A percentile compares a stretch with the other conserved stretches of the same genome.
These are phyloP conservation scores for Colletotrichum camelliae DNA, from an alignment of 2,329 filamentous ascomycete species.

Conservation along the genomic window DNA sequence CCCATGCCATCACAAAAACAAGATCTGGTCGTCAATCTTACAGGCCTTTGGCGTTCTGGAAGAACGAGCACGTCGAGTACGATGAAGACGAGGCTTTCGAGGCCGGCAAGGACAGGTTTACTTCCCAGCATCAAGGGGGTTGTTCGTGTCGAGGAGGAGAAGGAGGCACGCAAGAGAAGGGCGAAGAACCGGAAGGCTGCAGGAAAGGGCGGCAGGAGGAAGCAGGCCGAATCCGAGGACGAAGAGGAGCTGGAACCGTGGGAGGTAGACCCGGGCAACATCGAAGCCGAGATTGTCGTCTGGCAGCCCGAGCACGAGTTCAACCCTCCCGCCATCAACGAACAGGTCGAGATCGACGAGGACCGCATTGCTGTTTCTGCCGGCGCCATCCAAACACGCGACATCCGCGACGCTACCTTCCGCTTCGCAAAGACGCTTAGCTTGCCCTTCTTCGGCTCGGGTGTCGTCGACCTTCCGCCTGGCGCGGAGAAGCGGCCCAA, in stretches of 20 bases:
- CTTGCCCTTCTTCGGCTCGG: slow-evolving; percentile 85
- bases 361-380: slow-evolving; percentile 63
- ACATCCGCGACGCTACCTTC: slow-evolving; percentile 74
- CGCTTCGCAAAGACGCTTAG: slow-evolving; percentile 88
- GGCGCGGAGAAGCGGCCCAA: slow-evolving; percentile 86
- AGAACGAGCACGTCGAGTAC: slow-evolving; percentile 79
- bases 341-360: slow-evolving; percentile 58
- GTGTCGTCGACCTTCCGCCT: slow-evolving; percentile 86
- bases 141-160: slow-evolving; percentile 71
- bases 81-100: slow-evolving; percentile 61
- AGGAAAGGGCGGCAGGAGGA: slow-evolving; percentile 31
- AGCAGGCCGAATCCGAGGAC: slow-evolving; percentile 48
- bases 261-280: slow-evolving; percentile 70
- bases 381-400: slow-evolving; percentile 60
- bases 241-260: slow-evolving; percentile 69
- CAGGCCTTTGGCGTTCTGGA: slow-evolving; percentile 84
- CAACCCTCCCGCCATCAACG: slow-evolving; percentile 52
- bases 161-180: slow-evolving; percentile 27
- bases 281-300: slow-evolving; percentile 66
- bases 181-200: slow-evolving; percentile 29
- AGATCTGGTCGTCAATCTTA: slow-evolving; percentile 82
- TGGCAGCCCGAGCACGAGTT: slow-evolving; percentile 67
- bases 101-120: slow-evolving; percentile 53
- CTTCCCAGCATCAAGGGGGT: slow-evolving; percentile 78
- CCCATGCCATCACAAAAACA: slow-evolving; percentile 62